Base-by-base conservation (phyloP, 495 filamentous ascomycete species). In the Aspergillus saccharolyticus region DNA sequence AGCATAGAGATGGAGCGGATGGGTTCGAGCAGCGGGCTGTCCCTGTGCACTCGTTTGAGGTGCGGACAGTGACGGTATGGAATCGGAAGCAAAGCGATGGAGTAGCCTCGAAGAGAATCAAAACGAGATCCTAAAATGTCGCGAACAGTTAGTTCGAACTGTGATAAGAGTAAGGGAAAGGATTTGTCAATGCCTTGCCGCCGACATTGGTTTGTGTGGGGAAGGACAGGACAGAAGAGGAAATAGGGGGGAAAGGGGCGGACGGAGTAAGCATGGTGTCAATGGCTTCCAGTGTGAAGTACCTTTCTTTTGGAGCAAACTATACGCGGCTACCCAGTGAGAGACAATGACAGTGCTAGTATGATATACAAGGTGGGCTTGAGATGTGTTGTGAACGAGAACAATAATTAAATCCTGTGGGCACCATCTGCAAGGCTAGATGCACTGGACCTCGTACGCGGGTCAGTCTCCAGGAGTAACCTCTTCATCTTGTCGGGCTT, bases 41-140 rank as follows among this genome's bases (percentile, higher is more conserved):
- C 61, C 62, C 19, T 67, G 60, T 49, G 66, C 66, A 47, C 60
- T 74, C 33, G 72, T 73, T 52, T 71, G 68, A 54, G 74, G 59
- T 5, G 4, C 10, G 2, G 33, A 15, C 59, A 71, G 71, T 39
- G 68, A 74, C 16, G 69, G 69, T 52, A 64, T 67, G 51, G 55
- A 21, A 50, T 64, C 71, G 61, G 67, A 60, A 63, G 70, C 30
- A 62, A 49, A 42, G 67, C 63, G 66, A 56, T 51, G 52, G 58
- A 69, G 62, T 24, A 42, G 53, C 48, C 25, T 55, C 65, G 43
- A 66, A 61, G 61, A 57, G 67, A 53, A 53, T 73, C 69, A 42
- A 70, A 63, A 58, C 65, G 69, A 57, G 68, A 45, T 25, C 65
- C 64, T 56, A 71, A 46, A 61, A 67, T 69, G 59, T 74, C 66